Percentiles rank a stretch among this genome's conserved stretches.
Conservation (phyloP, 140 eudicot species). For the Eryngium alpinum region DNA sequence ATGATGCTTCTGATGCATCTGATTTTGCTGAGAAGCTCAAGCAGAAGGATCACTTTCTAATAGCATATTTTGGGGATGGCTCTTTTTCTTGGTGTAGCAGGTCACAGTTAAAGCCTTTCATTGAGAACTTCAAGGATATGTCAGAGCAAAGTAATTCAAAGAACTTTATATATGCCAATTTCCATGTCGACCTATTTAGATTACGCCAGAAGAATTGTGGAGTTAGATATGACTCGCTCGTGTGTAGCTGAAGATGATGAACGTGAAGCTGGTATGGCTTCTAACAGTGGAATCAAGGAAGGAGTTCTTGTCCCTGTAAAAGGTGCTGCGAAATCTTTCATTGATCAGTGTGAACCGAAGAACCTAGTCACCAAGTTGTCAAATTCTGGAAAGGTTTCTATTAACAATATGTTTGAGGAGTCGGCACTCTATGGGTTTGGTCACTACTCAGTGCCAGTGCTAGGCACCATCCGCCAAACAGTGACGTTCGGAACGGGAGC, state of each 20-base stretch:
- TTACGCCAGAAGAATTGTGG: slow-evolving; percentile 30
- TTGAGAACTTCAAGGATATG: slow-evolving; percentile 45
- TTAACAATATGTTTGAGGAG: slow-evolving; percentile 30
- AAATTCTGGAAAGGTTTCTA: slow-evolving; percentile 21
- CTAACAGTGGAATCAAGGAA: slow-evolving; percentile 52
- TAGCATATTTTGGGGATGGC: slow-evolving; percentile 79
- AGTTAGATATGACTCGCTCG: slow-evolving; percentile 35
- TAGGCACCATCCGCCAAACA: too few species aligned
- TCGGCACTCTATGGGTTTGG: too few species aligned
- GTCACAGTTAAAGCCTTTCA: slow-evolving; percentile 58
- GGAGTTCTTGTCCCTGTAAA: slow-evolving; percentile 51
- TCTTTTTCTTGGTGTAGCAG: slow-evolving; percentile 78
- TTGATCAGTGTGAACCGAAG: slow-evolving; percentile 26
- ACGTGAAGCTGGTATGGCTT: slow-evolving; percentile 18
- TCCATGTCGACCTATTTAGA: slow-evolving; percentile 38
- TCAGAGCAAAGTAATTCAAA: slow-evolving; percentile 46
- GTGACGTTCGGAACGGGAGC: too few species aligned
- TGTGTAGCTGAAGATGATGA: slow-evolving; percentile 26
- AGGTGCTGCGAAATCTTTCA: slow-evolving; percentile 25
- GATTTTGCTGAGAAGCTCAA: slow-evolving; percentile 34
- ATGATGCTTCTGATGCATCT: slow-evolving; percentile 53
- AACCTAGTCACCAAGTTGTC: slow-evolving; percentile 33
- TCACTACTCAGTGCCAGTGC: too few species aligned
- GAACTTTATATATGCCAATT: slow-evolving; percentile 52
- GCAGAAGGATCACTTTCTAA: slow-evolving; percentile 39